Conservation (phyloP, 192 early-diverging fungal species). For the Rhizophagus prolifer region DNA sequence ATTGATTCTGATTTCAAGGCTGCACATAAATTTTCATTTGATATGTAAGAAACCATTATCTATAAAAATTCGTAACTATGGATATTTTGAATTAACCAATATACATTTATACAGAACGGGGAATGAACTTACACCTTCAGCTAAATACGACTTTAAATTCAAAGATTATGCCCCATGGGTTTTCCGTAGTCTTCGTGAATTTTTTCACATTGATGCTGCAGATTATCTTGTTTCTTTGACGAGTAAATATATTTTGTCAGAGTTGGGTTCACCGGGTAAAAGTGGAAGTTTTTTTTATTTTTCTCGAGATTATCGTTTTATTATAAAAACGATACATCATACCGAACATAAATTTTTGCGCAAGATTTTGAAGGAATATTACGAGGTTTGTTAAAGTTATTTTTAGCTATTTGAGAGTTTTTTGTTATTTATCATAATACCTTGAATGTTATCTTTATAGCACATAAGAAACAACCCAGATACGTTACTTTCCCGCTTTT, state of each 20-base stretch:
- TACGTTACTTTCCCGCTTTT: conserved; percentile 91
- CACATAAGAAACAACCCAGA: conserved; percentile 87
- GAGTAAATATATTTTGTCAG: conserved; percentile 94
- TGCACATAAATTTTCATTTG: conserved; percentile 94
- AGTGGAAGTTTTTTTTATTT: conserved; percentile 98
- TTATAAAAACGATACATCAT: conserved; percentile 97
- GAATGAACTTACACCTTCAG: conserved; percentile 92
- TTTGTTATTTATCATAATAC: neutral
- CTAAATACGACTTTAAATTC: conserved; percentile 98
- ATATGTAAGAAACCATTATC: conserved; percentile 60
- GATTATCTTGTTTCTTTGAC: conserved; percentile 97
- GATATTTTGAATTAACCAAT: neutral
- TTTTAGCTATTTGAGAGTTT: neutral
- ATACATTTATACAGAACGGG: conserved; percentile 58
- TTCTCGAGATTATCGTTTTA: conserved; percentile 96
- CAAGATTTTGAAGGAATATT: conserved; percentile 84
- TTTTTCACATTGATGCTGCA: conserved; percentile 84
- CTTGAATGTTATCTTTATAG: conserved; percentile 29
- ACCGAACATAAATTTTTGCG: conserved; percentile 94
- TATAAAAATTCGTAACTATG: neutral
- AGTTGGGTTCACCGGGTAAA: conserved; percentile 93
- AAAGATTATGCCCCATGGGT: conserved; percentile 99
- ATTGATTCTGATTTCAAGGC: conserved; percentile 79
- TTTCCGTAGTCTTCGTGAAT: conserved; percentile 86
- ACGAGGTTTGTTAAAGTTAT: conserved; percentile 55